These are phyloP conservation scores for Botrytis aclada DNA, from an alignment of 2,329 filamentous ascomycete species.

Conservation along the genomic window DNA sequence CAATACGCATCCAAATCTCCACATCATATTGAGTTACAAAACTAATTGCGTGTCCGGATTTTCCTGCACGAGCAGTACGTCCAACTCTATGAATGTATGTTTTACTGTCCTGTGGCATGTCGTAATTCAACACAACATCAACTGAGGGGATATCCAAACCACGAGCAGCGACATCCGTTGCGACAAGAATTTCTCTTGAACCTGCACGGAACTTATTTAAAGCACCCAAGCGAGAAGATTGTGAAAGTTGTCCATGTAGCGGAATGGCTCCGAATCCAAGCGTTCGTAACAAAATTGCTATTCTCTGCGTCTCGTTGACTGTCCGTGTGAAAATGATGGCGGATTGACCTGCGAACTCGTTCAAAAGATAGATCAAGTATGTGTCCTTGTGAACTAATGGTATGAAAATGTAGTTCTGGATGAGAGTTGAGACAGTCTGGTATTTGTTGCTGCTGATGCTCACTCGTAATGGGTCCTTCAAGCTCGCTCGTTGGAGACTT, in stretches of 20 bases:
- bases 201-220: constrained; percentile 85
- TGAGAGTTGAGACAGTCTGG: constrained; percentile 84
- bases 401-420: constrained; percentile 84
- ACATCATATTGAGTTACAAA: constrained; percentile 87
- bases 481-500: constrained; percentile 81
- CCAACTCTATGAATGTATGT: constrained; percentile 90
- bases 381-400: constrained; percentile 86
- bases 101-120: constrained; percentile 79
- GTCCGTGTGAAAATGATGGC: constrained; percentile 91
- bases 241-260: constrained; percentile 86
- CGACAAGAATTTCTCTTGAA: constrained; percentile 81
- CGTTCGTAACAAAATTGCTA: constrained; percentile 77
- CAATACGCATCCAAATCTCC: constrained; percentile 76
- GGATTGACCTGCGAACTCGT: constrained; percentile 82
- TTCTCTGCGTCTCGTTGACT: constrained; percentile 82
- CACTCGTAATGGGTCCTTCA: constrained; percentile 80
- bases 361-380: constrained; percentile 81
- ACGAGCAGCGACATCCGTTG: constrained; percentile 89
- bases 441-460: constrained; percentile 81
- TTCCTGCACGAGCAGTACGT: constrained; percentile 82
- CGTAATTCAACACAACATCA: constrained; percentile 81
- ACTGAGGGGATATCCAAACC: constrained; percentile 93
- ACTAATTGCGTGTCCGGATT: constrained; percentile 75
- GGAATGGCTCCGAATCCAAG: constrained; percentile 90
- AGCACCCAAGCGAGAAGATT: constrained; percentile 80